phyloP scores from a whole-genome alignment of 2,329 filamentous ascomycete genomes.

The Botrytis deweyae region DNA sequence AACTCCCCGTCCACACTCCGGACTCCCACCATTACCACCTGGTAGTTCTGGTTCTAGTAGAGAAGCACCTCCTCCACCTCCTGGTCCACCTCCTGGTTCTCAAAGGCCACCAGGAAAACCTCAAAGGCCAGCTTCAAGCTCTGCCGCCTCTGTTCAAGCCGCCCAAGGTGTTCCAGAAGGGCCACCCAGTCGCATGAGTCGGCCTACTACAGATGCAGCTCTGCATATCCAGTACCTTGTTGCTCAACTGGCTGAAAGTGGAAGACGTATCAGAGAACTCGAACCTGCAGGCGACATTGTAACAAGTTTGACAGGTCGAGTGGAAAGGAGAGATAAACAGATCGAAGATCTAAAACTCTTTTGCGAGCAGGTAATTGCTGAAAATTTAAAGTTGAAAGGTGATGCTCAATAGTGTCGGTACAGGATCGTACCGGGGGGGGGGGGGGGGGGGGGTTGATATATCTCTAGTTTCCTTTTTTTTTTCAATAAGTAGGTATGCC shows the following conservation, averaged over 20 bases:
- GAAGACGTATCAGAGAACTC: background rate
- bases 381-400: background rate
- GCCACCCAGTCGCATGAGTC: background rate
- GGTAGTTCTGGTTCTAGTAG: background rate
- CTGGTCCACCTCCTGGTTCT: background rate
- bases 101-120: background rate
- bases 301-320: background rate
- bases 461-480: background rate
- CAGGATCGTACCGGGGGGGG: background rate
- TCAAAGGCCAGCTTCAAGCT: background rate
- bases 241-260: slow-evolving; percentile 1
- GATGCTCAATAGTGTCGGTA: no score
- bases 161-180: background rate
- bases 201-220: background rate
- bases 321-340: background rate
- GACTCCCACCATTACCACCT: background rate
- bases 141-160: background rate
- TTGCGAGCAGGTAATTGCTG: background rate
- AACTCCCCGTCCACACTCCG: background rate
- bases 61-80: background rate
- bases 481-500: background rate
- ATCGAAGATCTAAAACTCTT: background rate
- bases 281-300: background rate
- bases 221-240: slow-evolving; percentile 17
- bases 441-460: background rate